phyloP scores from a whole-genome alignment of 257 asterid genomes.

The Asclepias syriaca region DNA sequence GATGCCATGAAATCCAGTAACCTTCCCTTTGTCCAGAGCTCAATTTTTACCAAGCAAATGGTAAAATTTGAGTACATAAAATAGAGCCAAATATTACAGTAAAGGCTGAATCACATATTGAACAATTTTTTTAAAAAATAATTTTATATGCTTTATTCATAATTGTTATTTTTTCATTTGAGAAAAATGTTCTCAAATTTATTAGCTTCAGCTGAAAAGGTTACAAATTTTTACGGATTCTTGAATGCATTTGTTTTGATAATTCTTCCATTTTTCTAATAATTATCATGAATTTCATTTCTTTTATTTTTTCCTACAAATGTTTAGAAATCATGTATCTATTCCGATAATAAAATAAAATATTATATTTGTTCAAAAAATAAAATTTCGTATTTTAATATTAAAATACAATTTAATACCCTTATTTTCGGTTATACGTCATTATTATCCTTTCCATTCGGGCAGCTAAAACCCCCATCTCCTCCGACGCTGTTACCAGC shows the following conservation, averaged over 20 bases:
- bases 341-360: too few species aligned
- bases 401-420: too few species aligned
- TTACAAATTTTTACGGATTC: too few species aligned
- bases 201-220: not conserved
- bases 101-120: not conserved
- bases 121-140: not conserved
- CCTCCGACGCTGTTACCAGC: constrained; percentile 21
- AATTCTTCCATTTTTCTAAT: too few species aligned
- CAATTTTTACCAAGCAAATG: not conserved
- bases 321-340: too few species aligned
- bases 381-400: too few species aligned
- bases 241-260: too few species aligned
- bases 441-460: not conserved
- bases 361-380: too few species aligned
- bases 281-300: too few species aligned
- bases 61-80: not conserved
- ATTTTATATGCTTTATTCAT: not conserved
- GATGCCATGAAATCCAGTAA: too few species aligned
- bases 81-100: not conserved
- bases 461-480: not conserved
- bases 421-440: too few species aligned
- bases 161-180: not conserved
- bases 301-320: too few species aligned
- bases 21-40: not conserved
- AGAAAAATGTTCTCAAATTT: not conserved